Conservation (phyloP, 2,329 filamentous ascomycete species). For the Pestalotiopsis sp. region DNA sequence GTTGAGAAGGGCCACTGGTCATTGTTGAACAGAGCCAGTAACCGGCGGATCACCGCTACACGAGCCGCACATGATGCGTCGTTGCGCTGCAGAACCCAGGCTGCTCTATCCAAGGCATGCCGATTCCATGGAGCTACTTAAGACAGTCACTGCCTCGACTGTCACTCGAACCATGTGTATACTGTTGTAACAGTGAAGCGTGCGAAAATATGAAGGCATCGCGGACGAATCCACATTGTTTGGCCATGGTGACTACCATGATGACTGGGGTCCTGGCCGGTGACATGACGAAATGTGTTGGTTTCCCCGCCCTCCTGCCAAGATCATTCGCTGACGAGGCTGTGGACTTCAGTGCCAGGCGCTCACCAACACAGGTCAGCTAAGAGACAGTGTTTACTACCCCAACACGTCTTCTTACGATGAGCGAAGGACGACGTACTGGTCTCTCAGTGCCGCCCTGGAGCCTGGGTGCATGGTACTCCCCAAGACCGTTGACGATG, state of each 20-base stretch:
- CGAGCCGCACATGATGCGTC: neutral
- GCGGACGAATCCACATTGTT: neutral
- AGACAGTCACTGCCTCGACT: neutral
- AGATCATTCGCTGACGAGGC: neutral
- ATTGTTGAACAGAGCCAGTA: neutral
- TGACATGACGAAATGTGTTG: neutral
- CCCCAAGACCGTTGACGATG: slow-evolving; percentile 7
- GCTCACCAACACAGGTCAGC: neutral
- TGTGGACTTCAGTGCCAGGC: neutral
- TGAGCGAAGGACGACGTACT: slow-evolving; percentile 7
- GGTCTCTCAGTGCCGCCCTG: slow-evolving; percentile 9
- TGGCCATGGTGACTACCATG: neutral
- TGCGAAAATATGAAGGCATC: neutral
- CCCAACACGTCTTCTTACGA: slow-evolving; percentile 1
- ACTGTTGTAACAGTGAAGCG: neutral
- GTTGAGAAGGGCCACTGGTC: neutral
- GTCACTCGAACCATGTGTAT: neutral
- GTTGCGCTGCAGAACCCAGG: neutral
- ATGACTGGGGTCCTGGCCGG: neutral
- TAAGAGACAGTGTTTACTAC: neutral
- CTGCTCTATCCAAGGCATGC: neutral
- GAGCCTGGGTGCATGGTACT: slow-evolving; percentile 10
- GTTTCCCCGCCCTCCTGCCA: neutral
- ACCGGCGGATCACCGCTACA: neutral
- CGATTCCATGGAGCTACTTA: neutral